Evolutionary conservation across 2,329 filamentous ascomycete genomes (phyloP).

Genomic region (Hymenoscyphus infarciens): DNA sequence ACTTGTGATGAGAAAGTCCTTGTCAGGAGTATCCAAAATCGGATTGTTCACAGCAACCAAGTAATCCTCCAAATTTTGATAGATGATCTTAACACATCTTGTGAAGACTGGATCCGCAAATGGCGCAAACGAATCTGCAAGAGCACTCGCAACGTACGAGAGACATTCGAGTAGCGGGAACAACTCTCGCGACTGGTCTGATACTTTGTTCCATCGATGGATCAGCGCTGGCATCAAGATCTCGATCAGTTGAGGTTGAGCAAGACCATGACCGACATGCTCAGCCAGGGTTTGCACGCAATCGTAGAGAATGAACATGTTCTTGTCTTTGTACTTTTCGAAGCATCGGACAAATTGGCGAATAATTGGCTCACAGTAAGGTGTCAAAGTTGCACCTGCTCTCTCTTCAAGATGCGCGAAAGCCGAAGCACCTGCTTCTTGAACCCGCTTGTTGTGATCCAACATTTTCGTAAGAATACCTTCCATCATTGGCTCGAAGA

Average conservation of each 20-base stretch:
- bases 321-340: slow-evolving; percentile 92
- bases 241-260: slow-evolving; percentile 75
- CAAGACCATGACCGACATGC: slow-evolving; percentile 76
- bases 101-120: slow-evolving; percentile 84
- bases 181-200: slow-evolving; percentile 85
- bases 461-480: slow-evolving; percentile 93
- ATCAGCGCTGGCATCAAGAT: slow-evolving; percentile 92
- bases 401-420: slow-evolving; percentile 97
- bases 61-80: slow-evolving; percentile 81
- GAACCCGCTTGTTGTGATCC: slow-evolving; percentile 95
- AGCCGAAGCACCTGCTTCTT: slow-evolving; percentile 91
- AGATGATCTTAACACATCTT: slow-evolving; percentile 87
- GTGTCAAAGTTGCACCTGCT: slow-evolving; percentile 73
- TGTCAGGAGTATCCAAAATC: slow-evolving; percentile 74
- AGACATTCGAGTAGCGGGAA: slow-evolving; percentile 96
- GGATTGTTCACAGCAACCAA: slow-evolving; percentile 66
- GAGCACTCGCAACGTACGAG: slow-evolving; percentile 85
- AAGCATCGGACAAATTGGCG: slow-evolving; percentile 92
- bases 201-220: slow-evolving; percentile 78
- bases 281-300: slow-evolving; percentile 97
- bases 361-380: slow-evolving; percentile 86
- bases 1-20: slow-evolving; percentile 95
- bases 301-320: slow-evolving; percentile 98
- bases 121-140: slow-evolving; percentile 76
- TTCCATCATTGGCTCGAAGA: slow-evolving; percentile 96